These are phyloP conservation scores for Dalechampia spathulata DNA, from an alignment of 441 rosid genomes.

Conservation along the genomic window DNA sequence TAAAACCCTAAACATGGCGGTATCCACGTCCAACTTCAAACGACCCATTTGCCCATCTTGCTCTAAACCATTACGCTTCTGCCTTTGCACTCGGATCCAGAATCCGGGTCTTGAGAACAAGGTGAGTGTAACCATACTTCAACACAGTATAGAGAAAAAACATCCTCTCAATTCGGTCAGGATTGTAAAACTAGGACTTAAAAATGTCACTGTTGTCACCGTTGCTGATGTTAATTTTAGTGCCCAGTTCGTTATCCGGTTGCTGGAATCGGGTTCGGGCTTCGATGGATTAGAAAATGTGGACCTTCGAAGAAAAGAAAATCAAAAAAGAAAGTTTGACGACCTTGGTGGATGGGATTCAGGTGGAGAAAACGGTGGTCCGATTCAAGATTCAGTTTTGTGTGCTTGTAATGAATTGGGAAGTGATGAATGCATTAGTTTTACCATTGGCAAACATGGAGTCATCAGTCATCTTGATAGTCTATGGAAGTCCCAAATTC, in stretches of 20 bases:
- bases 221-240: constrained; percentile 56
- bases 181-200: constrained; percentile 67
- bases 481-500: constrained; percentile 20
- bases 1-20: constrained; percentile 37
- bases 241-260: constrained; percentile 45
- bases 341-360: too few species aligned
- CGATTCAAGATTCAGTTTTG: constrained; percentile 7
- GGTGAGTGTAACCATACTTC: constrained; percentile 66
- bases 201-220: constrained; percentile 38
- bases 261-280: constrained; percentile 18
- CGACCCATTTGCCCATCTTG: constrained; percentile 57
- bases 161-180: constrained; percentile 77
- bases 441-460: constrained; percentile 44
- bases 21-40: constrained; percentile 25
- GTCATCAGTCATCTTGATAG: constrained; percentile 26
- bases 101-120: constrained; percentile 45
- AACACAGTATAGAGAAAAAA: constrained; percentile 64
- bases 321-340: constrained; percentile 12
- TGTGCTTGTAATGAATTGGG: constrained; percentile 4
- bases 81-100: constrained; percentile 61
- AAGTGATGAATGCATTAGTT: constrained; percentile 4
- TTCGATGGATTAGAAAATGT: constrained; percentile 11
- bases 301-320: constrained; percentile 14
- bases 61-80: constrained; percentile 53
- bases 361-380: too few species aligned